A percentile compares a stretch with the other conserved stretches of the same genome.
Conservation (phyloP, 352 stramenopile genomes). For the Halophytophthora polymorphica region DNA sequence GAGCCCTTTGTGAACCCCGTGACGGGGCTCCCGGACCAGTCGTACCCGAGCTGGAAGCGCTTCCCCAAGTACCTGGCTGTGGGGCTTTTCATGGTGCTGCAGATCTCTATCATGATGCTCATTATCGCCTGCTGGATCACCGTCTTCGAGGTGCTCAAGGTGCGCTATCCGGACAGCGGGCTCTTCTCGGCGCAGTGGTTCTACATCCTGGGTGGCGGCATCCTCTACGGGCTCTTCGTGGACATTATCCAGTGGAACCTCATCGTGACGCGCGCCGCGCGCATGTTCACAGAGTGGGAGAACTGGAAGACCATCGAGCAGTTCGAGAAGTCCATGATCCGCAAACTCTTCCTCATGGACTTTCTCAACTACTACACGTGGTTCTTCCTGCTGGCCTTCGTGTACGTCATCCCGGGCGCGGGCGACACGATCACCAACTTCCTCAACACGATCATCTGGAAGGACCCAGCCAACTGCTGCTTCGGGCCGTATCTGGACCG, state of each 20-base stretch:
- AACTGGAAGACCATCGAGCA: slow-evolving; percentile 86
- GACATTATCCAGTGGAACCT: slow-evolving; percentile 83
- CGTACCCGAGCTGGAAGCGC: slow-evolving; percentile 73
- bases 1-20: slow-evolving; percentile 59
- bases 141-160: slow-evolving; percentile 71
- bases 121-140: slow-evolving; percentile 84
- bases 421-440: slow-evolving; percentile 81
- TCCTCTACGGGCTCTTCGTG: slow-evolving; percentile 79
- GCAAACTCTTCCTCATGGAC: slow-evolving; percentile 83
- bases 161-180: slow-evolving; percentile 58
- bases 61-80: slow-evolving; percentile 70
- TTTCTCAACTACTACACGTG: slow-evolving; percentile 90
- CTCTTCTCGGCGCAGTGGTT: slow-evolving; percentile 81
- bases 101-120: slow-evolving; percentile 86
- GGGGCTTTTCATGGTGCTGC: slow-evolving; percentile 67
- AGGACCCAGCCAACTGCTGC: slow-evolving; percentile 78
- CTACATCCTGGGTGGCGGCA: slow-evolving; percentile 70
- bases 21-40: slow-evolving; percentile 54
- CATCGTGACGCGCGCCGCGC: slow-evolving; percentile 66
- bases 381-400: slow-evolving; percentile 85
- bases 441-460: slow-evolving; percentile 72
- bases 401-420: slow-evolving; percentile 79
- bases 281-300: slow-evolving; percentile 78
- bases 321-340: slow-evolving; percentile 75
- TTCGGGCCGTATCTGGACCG: slow-evolving; percentile 74